Evolutionary conservation across 305 asterid species (phyloP), one percentile per base, ranked within the genome.

Genomic region (Rubia peregrina): DNA sequence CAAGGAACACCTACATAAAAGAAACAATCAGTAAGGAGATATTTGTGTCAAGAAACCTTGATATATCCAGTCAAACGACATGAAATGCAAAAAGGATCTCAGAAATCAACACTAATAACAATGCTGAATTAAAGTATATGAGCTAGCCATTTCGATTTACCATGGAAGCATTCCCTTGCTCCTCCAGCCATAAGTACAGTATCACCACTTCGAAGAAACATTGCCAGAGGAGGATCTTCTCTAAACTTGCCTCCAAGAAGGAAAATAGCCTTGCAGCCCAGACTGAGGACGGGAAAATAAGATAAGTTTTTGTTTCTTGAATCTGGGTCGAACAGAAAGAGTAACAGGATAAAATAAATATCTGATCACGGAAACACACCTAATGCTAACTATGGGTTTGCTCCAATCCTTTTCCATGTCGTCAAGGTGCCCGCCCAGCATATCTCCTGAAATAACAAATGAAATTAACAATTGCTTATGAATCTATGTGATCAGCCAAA

Each of bases 341-440:
- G 42, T 49, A 48, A 66, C 9, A 53, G 70, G 13, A 21, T 46
- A 63, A 66, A 56, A 9, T 44, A 44, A 42, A 75, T 7, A 71
- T 36, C 40, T 36, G 40, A 36, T 36, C 40, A 5, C 40, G 40
- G 40, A 36, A 36, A 1, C 59, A 77, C 75, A 90, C 98, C 98
- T 94, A 85, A 94, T 84, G 95, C 98, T 94, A 63, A 94, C 97
- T 56, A 94, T 94, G 56, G 98, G 98, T 80, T 91, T 91, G 79
- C 90, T 91, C 98, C 97, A 94, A 82, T 94, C 99, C 69, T 88
- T 85, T 80, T 94, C 99, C 99, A 91, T 91, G 84, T 94, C 99
- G 79, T 94, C 99, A 43, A 94, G 95, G 88, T 94, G 99, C 74
- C 99, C 97, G 36, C 99, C 99, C 38, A 94, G 91, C 85, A 81